A percentile compares a stretch with the other conserved stretches of the same genome.
phyloP scores from a whole-genome alignment of 2,329 filamentous ascomycete genomes.

The Escovopsis weberi region DNA sequence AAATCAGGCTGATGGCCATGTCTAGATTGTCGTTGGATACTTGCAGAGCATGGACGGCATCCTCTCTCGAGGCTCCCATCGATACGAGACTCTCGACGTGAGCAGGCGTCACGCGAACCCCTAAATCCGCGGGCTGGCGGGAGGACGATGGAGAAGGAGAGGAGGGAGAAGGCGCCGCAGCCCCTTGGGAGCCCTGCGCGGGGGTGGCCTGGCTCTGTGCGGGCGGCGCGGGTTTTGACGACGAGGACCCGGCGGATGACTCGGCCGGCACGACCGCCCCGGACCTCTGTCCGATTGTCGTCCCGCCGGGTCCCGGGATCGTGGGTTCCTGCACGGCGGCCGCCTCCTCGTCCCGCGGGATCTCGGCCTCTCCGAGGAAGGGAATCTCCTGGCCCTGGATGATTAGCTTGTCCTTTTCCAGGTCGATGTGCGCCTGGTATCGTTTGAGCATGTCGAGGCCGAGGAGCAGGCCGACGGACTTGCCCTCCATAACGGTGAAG shows the following conservation, averaged over 20 bases:
- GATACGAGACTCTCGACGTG: conserved; percentile 62
- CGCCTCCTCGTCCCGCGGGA: conserved; percentile 74
- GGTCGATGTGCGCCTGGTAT: conserved; percentile 84
- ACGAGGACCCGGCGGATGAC: conserved; percentile 8
- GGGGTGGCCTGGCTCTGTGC: conserved; percentile 11
- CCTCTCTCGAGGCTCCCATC: conserved; percentile 61
- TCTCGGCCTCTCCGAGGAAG: conserved; percentile 85
- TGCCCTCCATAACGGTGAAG: conserved; percentile 99
- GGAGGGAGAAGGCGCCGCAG: conserved; percentile 13
- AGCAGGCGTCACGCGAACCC: conserved; percentile 37
- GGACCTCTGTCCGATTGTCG: conserved; percentile 68
- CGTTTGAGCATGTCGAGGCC: conserved; percentile 95
- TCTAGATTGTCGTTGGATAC: conserved; percentile 79
- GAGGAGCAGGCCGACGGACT: conserved; percentile 82
- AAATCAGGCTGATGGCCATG: conserved; percentile 70
- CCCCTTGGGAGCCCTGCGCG: conserved; percentile 13
- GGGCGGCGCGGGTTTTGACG: conserved; percentile 3
- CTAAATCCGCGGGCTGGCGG: neutral
- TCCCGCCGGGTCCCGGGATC: conserved; percentile 74
- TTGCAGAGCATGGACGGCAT: conserved; percentile 68
- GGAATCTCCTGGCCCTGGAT: conserved; percentile 81
- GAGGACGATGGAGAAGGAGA: conserved; percentile 4
- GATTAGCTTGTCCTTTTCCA: conserved; percentile 68
- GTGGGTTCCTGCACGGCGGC: conserved; percentile 65
- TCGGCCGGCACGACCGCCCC: conserved; percentile 48